phyloP scores from a whole-genome alignment of 2,329 filamentous ascomycete genomes.

The Pyricularia sp. region DNA sequence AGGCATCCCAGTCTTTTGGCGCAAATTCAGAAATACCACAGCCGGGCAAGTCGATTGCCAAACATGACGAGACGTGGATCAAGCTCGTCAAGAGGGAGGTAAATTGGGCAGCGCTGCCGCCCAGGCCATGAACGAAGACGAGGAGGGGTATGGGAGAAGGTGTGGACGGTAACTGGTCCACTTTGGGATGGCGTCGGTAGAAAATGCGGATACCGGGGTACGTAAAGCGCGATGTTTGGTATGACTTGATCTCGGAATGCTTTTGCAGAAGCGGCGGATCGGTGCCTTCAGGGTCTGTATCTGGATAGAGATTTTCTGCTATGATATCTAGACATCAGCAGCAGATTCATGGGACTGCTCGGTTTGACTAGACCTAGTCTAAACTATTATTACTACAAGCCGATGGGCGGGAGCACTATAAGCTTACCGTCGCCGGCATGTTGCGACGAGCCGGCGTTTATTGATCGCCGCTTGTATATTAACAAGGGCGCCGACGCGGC shows the following conservation, averaged over 20 bases:
- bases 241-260: constrained; percentile 57
- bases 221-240: constrained; percentile 54
- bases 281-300: constrained; percentile 31
- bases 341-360: not conserved
- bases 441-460: not conserved
- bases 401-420: not conserved
- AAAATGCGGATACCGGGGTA: constrained; percentile 75
- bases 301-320: not conserved
- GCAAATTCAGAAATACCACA: constrained; percentile 71
- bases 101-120: constrained; percentile 86
- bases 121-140: constrained; percentile 85
- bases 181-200: constrained; percentile 68
- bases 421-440: not conserved
- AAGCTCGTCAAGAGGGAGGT: constrained; percentile 68
- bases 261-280: constrained; percentile 74
- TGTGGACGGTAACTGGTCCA: constrained; percentile 61
- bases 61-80: constrained; percentile 68
- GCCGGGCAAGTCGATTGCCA: constrained; percentile 82
- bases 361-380: not conserved
- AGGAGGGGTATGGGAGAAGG: constrained; percentile 68
- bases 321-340: not conserved
- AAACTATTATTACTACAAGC: not conserved
- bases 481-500: not conserved
- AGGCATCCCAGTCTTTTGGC: constrained; percentile 61
- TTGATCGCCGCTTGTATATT: not conserved